A percentile compares a stretch with the other conserved stretches of the same genome.
Evolutionary conservation across 225 moss, liverwort and hornwort genomes (phyloP).

Genomic region (Thuidium tamariscinum): DNA sequence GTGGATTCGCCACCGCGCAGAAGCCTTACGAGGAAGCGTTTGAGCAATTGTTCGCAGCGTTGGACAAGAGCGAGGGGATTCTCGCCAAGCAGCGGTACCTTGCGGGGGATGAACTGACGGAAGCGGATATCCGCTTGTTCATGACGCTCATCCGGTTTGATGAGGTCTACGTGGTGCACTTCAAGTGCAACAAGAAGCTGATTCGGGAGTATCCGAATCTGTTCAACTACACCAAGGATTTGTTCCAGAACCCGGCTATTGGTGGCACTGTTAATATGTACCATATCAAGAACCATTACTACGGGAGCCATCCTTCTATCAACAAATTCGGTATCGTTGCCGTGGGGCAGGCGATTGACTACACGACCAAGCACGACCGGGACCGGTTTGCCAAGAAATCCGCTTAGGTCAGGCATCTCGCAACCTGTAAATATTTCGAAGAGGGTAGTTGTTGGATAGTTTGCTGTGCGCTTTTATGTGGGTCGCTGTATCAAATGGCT

Average conservation of each 20-base stretch:
- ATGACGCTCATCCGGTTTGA: conserved; percentile 88
- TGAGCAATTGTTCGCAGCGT: conserved; percentile 40
- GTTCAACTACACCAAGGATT: conserved; percentile 79
- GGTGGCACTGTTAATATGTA: conserved; percentile 62
- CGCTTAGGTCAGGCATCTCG: not conserved
- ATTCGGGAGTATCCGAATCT: conserved; percentile 78
- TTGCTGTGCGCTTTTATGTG: not conserved
- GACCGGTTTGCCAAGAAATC: conserved; percentile 31
- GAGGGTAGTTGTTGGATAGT: not conserved
- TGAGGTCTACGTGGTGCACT: conserved; percentile 81
- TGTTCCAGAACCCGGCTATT: conserved; percentile 54
- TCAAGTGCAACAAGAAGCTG: conserved; percentile 67
- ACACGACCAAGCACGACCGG: conserved; percentile 59
- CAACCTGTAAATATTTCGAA: not conserved
- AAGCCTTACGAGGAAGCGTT: conserved; percentile 58
- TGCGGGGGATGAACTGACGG: conserved; percentile 62
- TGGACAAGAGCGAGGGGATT: conserved; percentile 72
- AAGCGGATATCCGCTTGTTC: conserved; percentile 76
- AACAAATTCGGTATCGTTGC: conserved; percentile 54
- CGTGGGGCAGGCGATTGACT: conserved; percentile 39
- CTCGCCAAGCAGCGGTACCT: conserved; percentile 69
- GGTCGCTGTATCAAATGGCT: no score
- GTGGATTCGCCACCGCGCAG: conserved; percentile 53
- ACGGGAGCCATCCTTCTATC: conserved; percentile 73
- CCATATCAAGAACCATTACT: conserved; percentile 81